Conservation (phyloP, 2,329 filamentous ascomycete species). For the Keithomyces neogunnii region DNA sequence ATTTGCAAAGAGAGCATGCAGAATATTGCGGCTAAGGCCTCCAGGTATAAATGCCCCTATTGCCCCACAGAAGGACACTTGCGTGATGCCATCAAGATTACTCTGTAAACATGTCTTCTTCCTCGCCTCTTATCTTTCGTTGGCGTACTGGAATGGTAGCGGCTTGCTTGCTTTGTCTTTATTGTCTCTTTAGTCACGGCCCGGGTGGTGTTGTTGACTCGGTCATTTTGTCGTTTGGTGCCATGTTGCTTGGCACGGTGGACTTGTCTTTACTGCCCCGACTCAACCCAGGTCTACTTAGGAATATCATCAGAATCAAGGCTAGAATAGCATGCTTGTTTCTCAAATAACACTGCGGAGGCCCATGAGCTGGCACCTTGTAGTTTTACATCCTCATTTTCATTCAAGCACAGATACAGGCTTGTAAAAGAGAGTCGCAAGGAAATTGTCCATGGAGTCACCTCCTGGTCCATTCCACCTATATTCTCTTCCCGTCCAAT, state of each 20-base stretch:
- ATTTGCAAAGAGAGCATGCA: constrained; percentile 78
- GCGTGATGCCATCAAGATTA: constrained; percentile 67
- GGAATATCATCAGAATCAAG: background rate
- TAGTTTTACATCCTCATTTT: background rate
- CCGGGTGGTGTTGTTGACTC: background rate
- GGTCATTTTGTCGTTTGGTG: background rate
- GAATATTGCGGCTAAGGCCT: constrained; percentile 68
- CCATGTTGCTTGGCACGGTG: background rate
- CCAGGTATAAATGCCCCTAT: constrained; percentile 89
- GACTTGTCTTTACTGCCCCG: background rate
- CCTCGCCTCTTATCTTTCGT: no score
- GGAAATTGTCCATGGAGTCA: background rate
- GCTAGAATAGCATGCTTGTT: background rate
- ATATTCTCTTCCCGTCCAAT: background rate
- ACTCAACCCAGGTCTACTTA: background rate
- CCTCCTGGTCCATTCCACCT: background rate
- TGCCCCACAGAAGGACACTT: constrained; percentile 78
- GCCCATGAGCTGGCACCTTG: background rate
- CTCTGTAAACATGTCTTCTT: constrained; percentile 35
- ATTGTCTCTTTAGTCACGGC: background rate
- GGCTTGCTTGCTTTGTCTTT: background rate
- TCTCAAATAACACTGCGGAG: background rate
- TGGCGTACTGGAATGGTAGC: background rate
- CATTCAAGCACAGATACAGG: background rate
- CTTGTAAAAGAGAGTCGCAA: background rate